These are phyloP conservation scores for Coemansia sp. DNA, from an alignment of 192 early-diverging fungal genomes.

Conservation along the genomic window DNA sequence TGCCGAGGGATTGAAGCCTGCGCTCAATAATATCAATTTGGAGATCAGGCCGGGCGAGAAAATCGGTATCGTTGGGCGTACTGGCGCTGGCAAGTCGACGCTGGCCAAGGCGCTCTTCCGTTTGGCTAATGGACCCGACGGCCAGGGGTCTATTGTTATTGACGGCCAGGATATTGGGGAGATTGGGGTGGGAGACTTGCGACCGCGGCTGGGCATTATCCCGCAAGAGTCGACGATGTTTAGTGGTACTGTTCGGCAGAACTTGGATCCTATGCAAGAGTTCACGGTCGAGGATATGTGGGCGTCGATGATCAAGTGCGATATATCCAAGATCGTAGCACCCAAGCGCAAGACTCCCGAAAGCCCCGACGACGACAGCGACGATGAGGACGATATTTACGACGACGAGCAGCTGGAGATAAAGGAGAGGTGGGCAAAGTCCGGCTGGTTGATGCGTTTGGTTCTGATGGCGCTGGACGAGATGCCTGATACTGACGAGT, in stretches of 20 bases:
- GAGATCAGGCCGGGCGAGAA: conserved; percentile 53
- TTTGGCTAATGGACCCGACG: conserved; percentile 54
- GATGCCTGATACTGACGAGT: conserved; percentile 2
- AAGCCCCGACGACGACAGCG: background rate
- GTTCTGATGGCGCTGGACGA: conserved; percentile 10
- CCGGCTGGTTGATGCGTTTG: conserved; percentile 12
- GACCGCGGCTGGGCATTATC: conserved; percentile 60
- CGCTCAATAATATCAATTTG: conserved; percentile 40
- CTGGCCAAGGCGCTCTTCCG: conserved; percentile 74
- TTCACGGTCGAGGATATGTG: conserved; percentile 70
- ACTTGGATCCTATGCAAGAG: conserved; percentile 78
- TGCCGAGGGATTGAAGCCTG: conserved; percentile 48
- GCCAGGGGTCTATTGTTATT: conserved; percentile 63
- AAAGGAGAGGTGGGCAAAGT: conserved; percentile 2
- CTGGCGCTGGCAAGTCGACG: conserved; percentile 79
- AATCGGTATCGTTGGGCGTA: conserved; percentile 66
- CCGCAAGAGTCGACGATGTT: conserved; percentile 78
- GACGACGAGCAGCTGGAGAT: conserved; percentile 51
- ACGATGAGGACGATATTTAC: conserved; percentile 47
- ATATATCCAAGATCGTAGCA: conserved; percentile 15
- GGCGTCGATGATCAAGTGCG: conserved; percentile 58
- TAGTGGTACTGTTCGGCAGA: conserved; percentile 67
- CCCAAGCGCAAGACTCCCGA: conserved; percentile 12
- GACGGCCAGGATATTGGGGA: conserved; percentile 69
- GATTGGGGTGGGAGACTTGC: conserved; percentile 58